Conservation (phyloP, 257 asterid genomes). For the Forsythia viridissima region DNA sequence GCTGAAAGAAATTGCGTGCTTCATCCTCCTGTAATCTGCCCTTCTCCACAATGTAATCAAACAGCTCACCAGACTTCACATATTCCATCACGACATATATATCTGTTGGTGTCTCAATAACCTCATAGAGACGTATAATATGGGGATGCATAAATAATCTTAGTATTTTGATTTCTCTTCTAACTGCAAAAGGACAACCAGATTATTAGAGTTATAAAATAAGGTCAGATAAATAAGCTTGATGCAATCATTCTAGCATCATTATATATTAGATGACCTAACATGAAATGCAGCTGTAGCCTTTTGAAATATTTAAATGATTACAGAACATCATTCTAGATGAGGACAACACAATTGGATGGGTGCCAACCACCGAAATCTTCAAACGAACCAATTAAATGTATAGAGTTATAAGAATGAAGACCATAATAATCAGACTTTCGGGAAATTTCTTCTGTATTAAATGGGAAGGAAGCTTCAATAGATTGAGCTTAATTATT, state of each 20-base stretch:
- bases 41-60: constrained; percentile 59
- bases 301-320: neutral
- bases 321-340: neutral
- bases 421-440: neutral
- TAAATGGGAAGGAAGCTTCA: neutral
- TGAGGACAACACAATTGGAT: neutral
- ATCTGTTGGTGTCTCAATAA: constrained; percentile 52
- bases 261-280: neutral
- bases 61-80: constrained; percentile 55
- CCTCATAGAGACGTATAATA: constrained; percentile 59
- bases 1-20: constrained; percentile 53
- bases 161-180: constrained; percentile 53
- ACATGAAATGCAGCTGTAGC: neutral
- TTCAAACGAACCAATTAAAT: neutral
- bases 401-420: neutral
- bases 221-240: neutral
- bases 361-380: neutral
- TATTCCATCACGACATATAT: constrained; percentile 58
- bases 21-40: constrained; percentile 59
- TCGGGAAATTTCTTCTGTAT: neutral
- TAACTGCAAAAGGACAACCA: constrained; percentile 32
- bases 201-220: neutral
- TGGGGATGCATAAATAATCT: constrained; percentile 57
- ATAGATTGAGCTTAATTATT: neutral
- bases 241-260: neutral